phyloP scores from a whole-genome alignment of 148 eudicot genomes.

The Gaultheria prostrata region DNA sequence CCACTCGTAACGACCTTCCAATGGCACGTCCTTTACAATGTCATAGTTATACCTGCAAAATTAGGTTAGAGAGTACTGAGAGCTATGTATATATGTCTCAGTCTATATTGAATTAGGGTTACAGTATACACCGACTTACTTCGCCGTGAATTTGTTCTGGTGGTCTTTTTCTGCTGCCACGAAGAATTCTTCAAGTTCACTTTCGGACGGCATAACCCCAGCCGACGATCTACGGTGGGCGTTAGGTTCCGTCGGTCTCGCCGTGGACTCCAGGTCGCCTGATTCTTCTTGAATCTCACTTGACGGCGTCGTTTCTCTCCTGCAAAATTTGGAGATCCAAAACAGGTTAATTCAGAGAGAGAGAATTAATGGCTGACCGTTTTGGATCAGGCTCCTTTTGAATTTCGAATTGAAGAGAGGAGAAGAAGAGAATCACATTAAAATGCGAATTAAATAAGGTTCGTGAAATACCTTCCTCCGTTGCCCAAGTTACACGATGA shows the following conservation, averaged over 20 bases:
- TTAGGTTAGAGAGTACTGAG: background rate
- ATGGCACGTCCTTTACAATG: constrained; percentile 57
- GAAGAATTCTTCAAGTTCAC: constrained; percentile 79
- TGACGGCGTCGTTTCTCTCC: constrained; percentile 32
- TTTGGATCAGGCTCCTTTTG: constrained; percentile 21
- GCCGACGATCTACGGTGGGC: constrained; percentile 20
- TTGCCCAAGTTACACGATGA: constrained; percentile 16
- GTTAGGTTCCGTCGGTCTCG: constrained; percentile 19
- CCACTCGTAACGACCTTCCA: constrained; percentile 94
- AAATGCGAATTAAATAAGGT: constrained; percentile 18
- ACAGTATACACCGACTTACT: constrained; percentile 32
- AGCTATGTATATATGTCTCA: background rate
- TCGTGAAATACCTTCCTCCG: constrained; percentile 24
- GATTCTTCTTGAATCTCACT: constrained; percentile 22
- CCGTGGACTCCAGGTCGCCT: constrained; percentile 30
- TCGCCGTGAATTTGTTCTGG: constrained; percentile 59
- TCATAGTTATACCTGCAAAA: constrained; percentile 82
- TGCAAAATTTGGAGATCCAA: constrained; percentile 10
- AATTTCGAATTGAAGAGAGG: constrained; percentile 33
- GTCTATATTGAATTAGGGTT: background rate
- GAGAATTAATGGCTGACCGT: constrained; percentile 14
- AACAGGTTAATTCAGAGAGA: background rate
- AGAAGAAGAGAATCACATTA: constrained; percentile 2
- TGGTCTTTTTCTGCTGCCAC: constrained; percentile 63
- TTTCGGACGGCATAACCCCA: constrained; percentile 60